Base-by-base conservation (phyloP, 116 monocot genomes). In the Phalaenopsis hybrid region DNA sequence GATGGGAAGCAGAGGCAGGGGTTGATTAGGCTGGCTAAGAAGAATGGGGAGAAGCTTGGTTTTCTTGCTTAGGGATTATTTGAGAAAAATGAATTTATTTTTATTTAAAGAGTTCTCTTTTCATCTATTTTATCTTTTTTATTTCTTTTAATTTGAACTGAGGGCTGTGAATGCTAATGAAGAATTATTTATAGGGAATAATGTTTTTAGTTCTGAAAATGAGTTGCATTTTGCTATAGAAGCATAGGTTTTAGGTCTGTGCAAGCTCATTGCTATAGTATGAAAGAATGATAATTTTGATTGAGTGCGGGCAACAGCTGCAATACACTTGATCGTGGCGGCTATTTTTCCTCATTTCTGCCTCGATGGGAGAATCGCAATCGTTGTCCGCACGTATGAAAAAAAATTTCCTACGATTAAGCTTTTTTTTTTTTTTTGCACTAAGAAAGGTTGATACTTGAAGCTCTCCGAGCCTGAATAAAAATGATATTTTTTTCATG, bases 11-110 rank as follows among this genome's bases (percentile, higher is more conserved):
- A 89, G 49, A 87, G 93, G 77, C 95, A 95, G 79, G 95, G 93
- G 31, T 61, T 95, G 81, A 93, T 95, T 28, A 89, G 91, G 41
- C 78, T 95, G 81, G 95, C 95, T 5, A 95, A 92, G 92, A 95
- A 91, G 84, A 95, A 95, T 44, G 95, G 93, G 61, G 95, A 91
- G 76, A 88, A 80, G 80, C 95, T 93, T 65, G 93, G 93, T 33
- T 95, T 92, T 83, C 81, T 95, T 18, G 92, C 91, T 25, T 92
- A 84, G 90, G 16, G 15, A 15, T 28, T 12, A 15, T 4, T 55
- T 12, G 55, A 15, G 15, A 55, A 55, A 55, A 55, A 16, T 15
- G 15, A 3, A 25, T 65, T 65, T 28, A 1, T 65, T 55, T 10
- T 23, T n/a, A 65, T 65, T 65, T 21, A 10, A 65, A 21, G 25